Conservation (phyloP, 768 basidiomycete genomes). For the Tricholoma flavovirens region DNA sequence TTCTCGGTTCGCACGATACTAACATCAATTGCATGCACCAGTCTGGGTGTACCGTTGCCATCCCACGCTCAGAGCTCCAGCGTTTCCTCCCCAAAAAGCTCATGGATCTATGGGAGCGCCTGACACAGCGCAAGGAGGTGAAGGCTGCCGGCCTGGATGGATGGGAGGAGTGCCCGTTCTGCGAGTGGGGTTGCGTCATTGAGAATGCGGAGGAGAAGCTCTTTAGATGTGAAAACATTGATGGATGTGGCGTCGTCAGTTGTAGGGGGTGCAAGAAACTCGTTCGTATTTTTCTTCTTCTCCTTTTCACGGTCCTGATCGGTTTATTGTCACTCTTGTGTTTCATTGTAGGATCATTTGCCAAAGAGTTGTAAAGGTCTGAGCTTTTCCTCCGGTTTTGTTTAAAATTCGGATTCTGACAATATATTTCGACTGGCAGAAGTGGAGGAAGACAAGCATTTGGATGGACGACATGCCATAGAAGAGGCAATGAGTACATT, state of each 20-base stretch:
- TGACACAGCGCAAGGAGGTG: conserved; percentile 74
- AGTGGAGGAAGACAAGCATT: conserved; percentile 63
- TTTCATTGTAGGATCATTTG: conserved; percentile 58
- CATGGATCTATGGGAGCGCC: conserved; percentile 62
- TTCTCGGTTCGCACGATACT: conserved; percentile 58
- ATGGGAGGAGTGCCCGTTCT: conserved; percentile 89
- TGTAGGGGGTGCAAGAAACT: conserved; percentile 75
- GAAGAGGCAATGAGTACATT: conserved; percentile 91
- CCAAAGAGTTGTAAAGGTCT: conserved; percentile 75
- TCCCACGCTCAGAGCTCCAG: conserved; percentile 61
- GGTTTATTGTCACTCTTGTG: not conserved
- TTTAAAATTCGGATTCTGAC: not conserved
- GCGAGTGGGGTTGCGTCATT: conserved; percentile 78
- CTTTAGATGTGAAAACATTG: conserved; percentile 49
- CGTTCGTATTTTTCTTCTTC: conserved; percentile 32
- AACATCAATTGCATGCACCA: conserved; percentile 76
- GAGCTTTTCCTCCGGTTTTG: not conserved
- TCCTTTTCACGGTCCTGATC: not conserved
- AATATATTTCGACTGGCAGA: conserved; percentile 36
- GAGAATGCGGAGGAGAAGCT: conserved; percentile 60
- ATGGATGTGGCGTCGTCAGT: conserved; percentile 68
- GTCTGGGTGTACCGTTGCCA: conserved; percentile 61
- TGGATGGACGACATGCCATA: conserved; percentile 70
- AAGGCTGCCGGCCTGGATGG: conserved; percentile 71
- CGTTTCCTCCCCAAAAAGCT: conserved; percentile 66